A percentile compares a stretch with the other conserved stretches of the same genome.
phyloP scores from a whole-genome alignment of 2,329 filamentous ascomycete genomes.

The Periconia digitata region DNA sequence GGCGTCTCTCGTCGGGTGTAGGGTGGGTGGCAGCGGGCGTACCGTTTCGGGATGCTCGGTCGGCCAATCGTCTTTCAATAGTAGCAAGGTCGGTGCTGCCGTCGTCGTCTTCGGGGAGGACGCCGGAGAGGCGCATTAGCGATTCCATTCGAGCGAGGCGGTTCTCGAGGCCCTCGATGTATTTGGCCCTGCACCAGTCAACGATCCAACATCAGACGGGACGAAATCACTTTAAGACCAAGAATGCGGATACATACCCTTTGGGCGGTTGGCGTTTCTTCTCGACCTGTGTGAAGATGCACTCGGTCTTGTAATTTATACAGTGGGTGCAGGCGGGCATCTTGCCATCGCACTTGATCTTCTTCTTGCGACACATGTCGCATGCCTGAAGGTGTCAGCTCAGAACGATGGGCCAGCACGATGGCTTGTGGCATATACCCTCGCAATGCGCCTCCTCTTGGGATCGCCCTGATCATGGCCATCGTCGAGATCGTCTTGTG shows the following conservation, averaged over 20 bases:
- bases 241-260: slow-evolving; percentile 59
- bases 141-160: slow-evolving; percentile 95
- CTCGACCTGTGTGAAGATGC: slow-evolving; percentile 95
- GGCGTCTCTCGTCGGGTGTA: slow-evolving; percentile 33
- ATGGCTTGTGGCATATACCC: slow-evolving; percentile 56
- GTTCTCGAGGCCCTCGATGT: slow-evolving; percentile 96
- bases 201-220: not conserved
- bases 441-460: slow-evolving; percentile 84
- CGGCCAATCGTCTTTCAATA: slow-evolving; percentile 72
- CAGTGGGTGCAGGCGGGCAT: slow-evolving; percentile 94
- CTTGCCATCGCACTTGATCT: slow-evolving; percentile 98
- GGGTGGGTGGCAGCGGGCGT: slow-evolving; percentile 20
- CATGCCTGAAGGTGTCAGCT: slow-evolving; percentile 65
- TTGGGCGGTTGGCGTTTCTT: slow-evolving; percentile 98
- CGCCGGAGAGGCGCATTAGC: slow-evolving; percentile 79
- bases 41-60: slow-evolving; percentile 43
- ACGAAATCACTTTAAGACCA: not conserved
- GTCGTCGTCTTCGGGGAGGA: slow-evolving; percentile 82
- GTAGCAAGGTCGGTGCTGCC: slow-evolving; percentile 85
- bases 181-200: slow-evolving; percentile 71
- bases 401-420: slow-evolving; percentile 1
- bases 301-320: slow-evolving; percentile 97
- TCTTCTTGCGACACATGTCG: slow-evolving; percentile 94
- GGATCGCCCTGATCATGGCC: slow-evolving; percentile 68
- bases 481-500: slow-evolving; percentile 55